Base-by-base conservation (phyloP, 305 asterid species). In the Nicotiana rustica region DNA sequence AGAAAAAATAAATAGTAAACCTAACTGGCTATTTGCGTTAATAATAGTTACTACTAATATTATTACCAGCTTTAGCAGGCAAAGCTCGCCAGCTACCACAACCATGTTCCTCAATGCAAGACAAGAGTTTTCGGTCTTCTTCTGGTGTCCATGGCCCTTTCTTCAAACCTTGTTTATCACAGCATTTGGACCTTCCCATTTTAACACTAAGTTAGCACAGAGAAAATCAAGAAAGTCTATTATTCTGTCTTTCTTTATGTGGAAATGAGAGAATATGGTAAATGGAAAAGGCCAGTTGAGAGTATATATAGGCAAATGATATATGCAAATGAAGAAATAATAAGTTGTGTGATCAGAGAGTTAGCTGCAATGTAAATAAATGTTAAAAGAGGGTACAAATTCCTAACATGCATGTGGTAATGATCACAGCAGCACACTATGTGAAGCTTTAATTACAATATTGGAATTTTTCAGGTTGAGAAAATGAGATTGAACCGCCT, bases 61-160 rank as follows among this genome's bases (percentile, higher is more conserved):
- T 41, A 6, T 38, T 66, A 83, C 85, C 82, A 15, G 82, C 85
- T 83, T 83, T 83, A 0, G 78, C 41, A 8, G 82, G 82, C 82
- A 83, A 67, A n/a, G 79, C 55, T 1, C 69, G 67, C 85, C 85
- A 83, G 25, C 55, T 83, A 77, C 82, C 85, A 64, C 62, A 47
- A 60, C 85, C 85, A 36, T 83, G 68, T 77, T 77, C 38, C 9
- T 83, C 49, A 55, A 66, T 65, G 13, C 38, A 83, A 55, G 78
- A 69, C 13, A 66, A 67, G 18, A 83, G 82, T 64, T 77, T 83
- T 18, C 77, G 82, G 85, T 83, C 82, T 21, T 83, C 85, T 14
- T 83, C 85, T 19, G 41, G 82, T 31, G 85, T 76, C 85, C 85
- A 83, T 55, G 82, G 85, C 47, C 85, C 82, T 77, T 77, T 77